Percentiles rank a stretch among this genome's conserved stretches.
phyloP scores from a whole-genome alignment of 352 stramenopile genomes.

The Phytophthora rubi region DNA sequence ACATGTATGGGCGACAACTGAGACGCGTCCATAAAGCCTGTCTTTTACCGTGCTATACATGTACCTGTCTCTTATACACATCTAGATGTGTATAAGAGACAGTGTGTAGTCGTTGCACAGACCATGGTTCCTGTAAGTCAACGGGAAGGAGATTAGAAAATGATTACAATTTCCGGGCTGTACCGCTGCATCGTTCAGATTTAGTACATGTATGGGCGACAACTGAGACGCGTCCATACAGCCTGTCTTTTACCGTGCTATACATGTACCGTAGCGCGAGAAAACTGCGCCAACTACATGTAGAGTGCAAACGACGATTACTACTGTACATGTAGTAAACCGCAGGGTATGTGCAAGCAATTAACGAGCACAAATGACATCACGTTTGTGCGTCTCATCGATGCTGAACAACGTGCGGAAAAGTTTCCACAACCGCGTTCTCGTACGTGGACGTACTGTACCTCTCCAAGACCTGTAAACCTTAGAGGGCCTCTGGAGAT shows the following conservation, averaged over 20 bases:
- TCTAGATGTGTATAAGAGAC: too few relatives aligned
- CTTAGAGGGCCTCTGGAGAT: too few relatives aligned
- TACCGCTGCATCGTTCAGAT: conserved; percentile 1
- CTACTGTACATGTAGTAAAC: background rate
- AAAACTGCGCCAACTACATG: background rate
- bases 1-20: conserved; percentile 2
- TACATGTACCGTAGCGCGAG: background rate
- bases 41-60: background rate
- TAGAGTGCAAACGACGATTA: background rate
- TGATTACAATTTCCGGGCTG: conserved; percentile 14
- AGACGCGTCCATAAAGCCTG: conserved; percentile 4
- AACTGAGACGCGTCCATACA: conserved; percentile 15
- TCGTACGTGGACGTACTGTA: too few relatives aligned
- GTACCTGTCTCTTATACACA: too few relatives aligned
- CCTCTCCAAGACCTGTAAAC: too few relatives aligned
- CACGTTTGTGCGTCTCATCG: conserved; percentile 16
- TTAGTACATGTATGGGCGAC: background rate
- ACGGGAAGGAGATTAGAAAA: conserved; percentile 18
- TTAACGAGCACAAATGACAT: background rate
- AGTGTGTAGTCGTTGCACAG: background rate
- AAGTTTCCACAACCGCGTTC: too few relatives aligned
- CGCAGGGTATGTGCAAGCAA: conserved; percentile 14
- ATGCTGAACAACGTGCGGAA: background rate
- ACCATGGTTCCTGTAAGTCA: background rate
- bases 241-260: background rate